Base-by-base conservation (phyloP, 192 early-diverging fungal genomes). In the Gigaspora rosea region DNA sequence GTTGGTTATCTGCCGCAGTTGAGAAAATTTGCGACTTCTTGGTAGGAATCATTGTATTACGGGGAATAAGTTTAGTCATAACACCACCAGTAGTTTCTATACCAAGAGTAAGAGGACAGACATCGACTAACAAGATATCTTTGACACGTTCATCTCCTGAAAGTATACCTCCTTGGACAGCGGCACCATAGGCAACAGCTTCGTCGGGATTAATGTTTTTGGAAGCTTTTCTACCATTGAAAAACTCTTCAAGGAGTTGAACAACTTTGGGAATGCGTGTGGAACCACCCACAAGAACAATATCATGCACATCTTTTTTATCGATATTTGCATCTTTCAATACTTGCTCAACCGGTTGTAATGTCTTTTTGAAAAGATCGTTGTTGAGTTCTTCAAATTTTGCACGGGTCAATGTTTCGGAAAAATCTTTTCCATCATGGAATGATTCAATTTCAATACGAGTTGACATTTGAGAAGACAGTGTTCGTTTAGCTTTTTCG, bases 21-120 rank as follows among this genome's bases (percentile, higher is more conserved):
- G 95, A 95, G 92, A 97, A 97, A 83, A 97, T 96, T 86, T 98
- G 95, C 75, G 95, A 94, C 90, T 96, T 97, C 91, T 96, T 98
- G 86, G 95, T 94, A 68, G 97, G 97, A 74, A 98, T 91, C 80
- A 89, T 88, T 77, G 93, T 95, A 91, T 96, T 96, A 82, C 96
- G 93, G 76, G 90, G 84, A 83, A 98, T 96, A 51, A 97, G 88
- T 85, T 93, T 96, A 87, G 95, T 93, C 95, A 97, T 98, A 77
- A 95, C 93, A 79, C 96, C 95, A 79, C 97, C 96, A 33, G 95
- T 96, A 84, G 97, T 98, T 86, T 98, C 97, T 78, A 98, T 96
- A 86, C 96, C 97, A 78, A 97, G 94, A 59, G 96, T 96, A 82
- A 98, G 88, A 66, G 96, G 96, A 92, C 92, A 94, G 72, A 98